Percentiles rank a stretch among this genome's conserved stretches.
Evolutionary conservation across 2,329 filamentous ascomycete species (phyloP).

Genomic region (Aspergillus cejpii): DNA sequence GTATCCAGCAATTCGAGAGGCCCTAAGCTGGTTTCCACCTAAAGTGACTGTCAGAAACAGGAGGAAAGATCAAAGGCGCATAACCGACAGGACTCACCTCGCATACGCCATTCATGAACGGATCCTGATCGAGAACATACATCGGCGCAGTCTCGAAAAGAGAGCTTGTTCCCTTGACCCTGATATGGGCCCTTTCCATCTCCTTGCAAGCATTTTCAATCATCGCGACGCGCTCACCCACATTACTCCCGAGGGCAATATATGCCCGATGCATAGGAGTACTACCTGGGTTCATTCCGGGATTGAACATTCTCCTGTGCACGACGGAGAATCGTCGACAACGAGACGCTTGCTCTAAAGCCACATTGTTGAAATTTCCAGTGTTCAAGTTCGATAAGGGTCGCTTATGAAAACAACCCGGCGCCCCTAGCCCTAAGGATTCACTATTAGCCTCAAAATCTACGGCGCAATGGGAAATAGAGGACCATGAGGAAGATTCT

Average conservation of each 20-base stretch:
- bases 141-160: constrained; percentile 95
- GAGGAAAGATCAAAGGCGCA: constrained; percentile 2
- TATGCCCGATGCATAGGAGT: constrained; percentile 51
- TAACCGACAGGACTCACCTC: constrained; percentile 55
- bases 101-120: constrained; percentile 86
- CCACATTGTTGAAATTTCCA: constrained; percentile 6
- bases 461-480: neutral
- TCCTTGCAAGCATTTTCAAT: constrained; percentile 77
- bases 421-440: neutral
- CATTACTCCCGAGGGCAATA: constrained; percentile 85
- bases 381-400: neutral
- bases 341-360: neutral
- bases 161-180: constrained; percentile 70
- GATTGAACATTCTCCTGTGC: constrained; percentile 7
- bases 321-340: constrained; percentile 11
- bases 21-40: constrained; percentile 74
- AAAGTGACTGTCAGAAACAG: constrained; percentile 6
- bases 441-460: neutral
- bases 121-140: constrained; percentile 85
- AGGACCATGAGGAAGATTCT: neutral
- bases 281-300: constrained; percentile 16
- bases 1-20: constrained; percentile 71
- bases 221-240: constrained; percentile 75
- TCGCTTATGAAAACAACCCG: neutral
- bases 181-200: constrained; percentile 68